A percentile compares a stretch with the other conserved stretches of the same genome.
phyloP scores from a whole-genome alignment of 1,284 basidiomycete genomes.

The Mycena citricolor region DNA sequence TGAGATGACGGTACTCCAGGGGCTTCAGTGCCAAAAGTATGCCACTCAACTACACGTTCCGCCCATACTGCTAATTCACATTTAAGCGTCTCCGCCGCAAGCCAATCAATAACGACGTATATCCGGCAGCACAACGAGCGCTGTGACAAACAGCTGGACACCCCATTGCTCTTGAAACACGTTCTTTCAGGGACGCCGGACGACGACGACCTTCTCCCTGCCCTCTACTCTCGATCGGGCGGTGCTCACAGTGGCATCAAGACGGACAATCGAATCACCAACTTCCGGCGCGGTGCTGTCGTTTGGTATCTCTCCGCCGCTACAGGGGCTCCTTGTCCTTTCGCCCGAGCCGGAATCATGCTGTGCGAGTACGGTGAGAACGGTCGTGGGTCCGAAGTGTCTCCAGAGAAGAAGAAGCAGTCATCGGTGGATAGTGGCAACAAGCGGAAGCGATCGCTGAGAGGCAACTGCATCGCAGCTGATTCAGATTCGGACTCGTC shows the following conservation, averaged over 20 bases:
- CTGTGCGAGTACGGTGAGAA: constrained; percentile 64
- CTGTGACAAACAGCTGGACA: constrained; percentile 67
- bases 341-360: constrained; percentile 66
- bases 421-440: constrained; percentile 51
- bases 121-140: constrained; percentile 69
- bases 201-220: constrained; percentile 72
- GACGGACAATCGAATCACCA: constrained; percentile 56
- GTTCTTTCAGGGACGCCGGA: constrained; percentile 64
- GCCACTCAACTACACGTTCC: constrained; percentile 37
- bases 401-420: constrained; percentile 39
- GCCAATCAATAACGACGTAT: constrained; percentile 77
- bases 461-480: constrained; percentile 43
- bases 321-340: constrained; percentile 72
- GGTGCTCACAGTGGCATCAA: constrained; percentile 55
- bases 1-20: constrained; percentile 61
- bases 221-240: constrained; percentile 65
- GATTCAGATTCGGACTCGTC: constrained; percentile 42
- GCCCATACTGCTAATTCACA: constrained; percentile 24
- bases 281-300: constrained; percentile 72
- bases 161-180: constrained; percentile 71
- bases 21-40: constrained; percentile 72
- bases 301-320: constrained; percentile 78
- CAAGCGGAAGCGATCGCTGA: constrained; percentile 64
- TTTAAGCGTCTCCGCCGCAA: constrained; percentile 66
- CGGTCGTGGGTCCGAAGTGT: constrained; percentile 35